Percentiles rank a stretch among this genome's conserved stretches.
Conservation (phyloP, 148 eudicot genomes). For the Gaultheria prostrata region DNA sequence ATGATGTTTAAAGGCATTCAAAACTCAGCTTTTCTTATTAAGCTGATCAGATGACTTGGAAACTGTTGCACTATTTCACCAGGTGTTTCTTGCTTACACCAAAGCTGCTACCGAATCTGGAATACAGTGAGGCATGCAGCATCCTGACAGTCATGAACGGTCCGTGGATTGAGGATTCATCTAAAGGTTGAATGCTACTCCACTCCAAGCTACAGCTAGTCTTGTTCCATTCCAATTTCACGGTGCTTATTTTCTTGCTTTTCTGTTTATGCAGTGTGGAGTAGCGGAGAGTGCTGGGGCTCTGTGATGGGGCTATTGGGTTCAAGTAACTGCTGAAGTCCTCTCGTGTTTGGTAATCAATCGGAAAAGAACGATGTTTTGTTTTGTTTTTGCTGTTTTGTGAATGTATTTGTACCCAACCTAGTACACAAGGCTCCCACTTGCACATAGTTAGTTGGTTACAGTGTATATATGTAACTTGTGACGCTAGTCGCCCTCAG, state of each 20-base stretch:
- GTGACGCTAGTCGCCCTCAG: not conserved
- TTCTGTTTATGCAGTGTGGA: constrained; percentile 65
- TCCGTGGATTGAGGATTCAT: constrained; percentile 84
- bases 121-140: constrained; percentile 85
- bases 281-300: constrained; percentile 74
- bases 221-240: not conserved
- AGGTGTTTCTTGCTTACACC: constrained; percentile 98
- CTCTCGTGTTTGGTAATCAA: not conserved
- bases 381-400: not conserved
- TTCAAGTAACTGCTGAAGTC: constrained; percentile 34
- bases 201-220: not conserved
- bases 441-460: not conserved
- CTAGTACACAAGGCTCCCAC: not conserved
- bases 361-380: not conserved
- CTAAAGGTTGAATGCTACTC: constrained; percentile 47
- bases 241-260: not conserved
- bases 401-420: not conserved
- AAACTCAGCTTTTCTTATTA: too few relatives aligned
- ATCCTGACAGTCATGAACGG: constrained; percentile 84
- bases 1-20: too few relatives aligned
- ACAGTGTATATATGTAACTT: not conserved
- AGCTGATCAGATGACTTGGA: too few relatives aligned
- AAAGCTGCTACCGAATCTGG: constrained; percentile 78
- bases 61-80: constrained; percentile 17
- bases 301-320: constrained; percentile 39